These are phyloP conservation scores for Garcia nutans DNA, from an alignment of 345 rosid genomes.

Conservation along the genomic window DNA sequence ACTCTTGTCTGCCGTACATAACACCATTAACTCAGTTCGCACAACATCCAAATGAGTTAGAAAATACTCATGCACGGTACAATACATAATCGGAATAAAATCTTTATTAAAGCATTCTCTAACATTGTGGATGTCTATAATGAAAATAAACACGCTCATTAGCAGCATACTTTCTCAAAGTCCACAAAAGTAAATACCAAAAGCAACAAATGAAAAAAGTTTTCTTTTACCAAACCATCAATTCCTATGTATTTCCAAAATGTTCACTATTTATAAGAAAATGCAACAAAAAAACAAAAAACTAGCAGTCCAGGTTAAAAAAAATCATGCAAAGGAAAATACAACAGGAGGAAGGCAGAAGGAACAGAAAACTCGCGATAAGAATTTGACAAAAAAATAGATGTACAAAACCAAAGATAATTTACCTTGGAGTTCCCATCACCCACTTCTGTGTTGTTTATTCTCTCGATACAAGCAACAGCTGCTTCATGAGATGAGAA, in stretches of 20 bases:
- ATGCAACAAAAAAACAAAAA: neutral
- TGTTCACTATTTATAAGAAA: neutral
- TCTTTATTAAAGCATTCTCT: neutral
- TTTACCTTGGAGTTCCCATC: constrained; percentile 50
- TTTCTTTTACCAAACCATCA: too few relatives aligned
- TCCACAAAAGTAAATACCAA: neutral
- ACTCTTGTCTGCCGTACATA: constrained; percentile 41
- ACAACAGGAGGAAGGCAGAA: neutral
- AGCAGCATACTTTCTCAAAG: neutral
- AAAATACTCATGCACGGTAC: neutral
- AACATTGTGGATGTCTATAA: neutral
- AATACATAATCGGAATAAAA: too few relatives aligned
- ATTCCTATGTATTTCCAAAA: neutral
- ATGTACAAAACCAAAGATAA: constrained; percentile 11
- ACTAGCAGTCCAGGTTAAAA: neutral
- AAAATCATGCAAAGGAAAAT: neutral
- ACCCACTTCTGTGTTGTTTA: constrained; percentile 38
- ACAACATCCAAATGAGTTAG: constrained; percentile 1
- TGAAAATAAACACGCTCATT: neutral
- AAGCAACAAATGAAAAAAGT: neutral
- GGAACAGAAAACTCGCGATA: neutral
- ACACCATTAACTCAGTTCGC: constrained; percentile 18
- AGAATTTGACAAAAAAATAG: neutral
- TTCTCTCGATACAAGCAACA: constrained; percentile 48
- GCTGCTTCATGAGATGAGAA: constrained; percentile 60